Base-by-base conservation (phyloP, 805 yeast genomes). In the Monosporozyma siamensis region DNA sequence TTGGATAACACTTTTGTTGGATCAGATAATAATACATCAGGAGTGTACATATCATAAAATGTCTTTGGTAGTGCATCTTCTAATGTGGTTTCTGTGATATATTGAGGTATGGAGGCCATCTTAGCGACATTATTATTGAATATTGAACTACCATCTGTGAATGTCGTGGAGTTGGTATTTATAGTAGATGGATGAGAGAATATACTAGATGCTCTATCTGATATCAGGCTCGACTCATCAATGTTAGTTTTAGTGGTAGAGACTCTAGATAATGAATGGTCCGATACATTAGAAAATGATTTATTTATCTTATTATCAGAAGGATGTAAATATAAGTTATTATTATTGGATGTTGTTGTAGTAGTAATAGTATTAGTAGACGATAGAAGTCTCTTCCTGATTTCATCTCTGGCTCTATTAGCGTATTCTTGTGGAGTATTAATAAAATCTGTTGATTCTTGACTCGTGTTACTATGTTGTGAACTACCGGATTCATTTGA, bases 1-100 rank as follows among this genome's bases (percentile, higher is more conserved):
- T 75, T 75, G 9, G 71, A 65, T 31, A 76, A 63, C 18, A 70
- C 44, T 21, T 55, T 55, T 6, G 54, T 46, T 7, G 73, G 68
- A 9, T 53, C 47, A 6, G 73, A 68, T 30, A 68, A 66, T 20
- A 74, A 58, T 10, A 76, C 56, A 44, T 78, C 82, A 1, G 78
- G 71, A 0, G 78, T 62, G 54, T 79, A 79, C 74, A 77, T 75
- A 51, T 75, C 78, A 17, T 62, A 53, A 50, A 69, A 79, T 22
- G 64, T 63, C 12, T 56, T 56, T 1, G 84, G 84, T n/a, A 78
- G 49, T 0, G 75, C 78, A 20, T 75, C 72, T 40, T 70, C 65
- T 24, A 78, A 54, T 1, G 70, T 54, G 4, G 68, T 40, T 29
- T 48, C 44, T 3, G 52, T 52, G 3, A 53, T 40, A 17, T 47